These are phyloP conservation scores for Picea mariana DNA, from an alignment of 83 land plant genomes.

Conservation along the genomic window DNA sequence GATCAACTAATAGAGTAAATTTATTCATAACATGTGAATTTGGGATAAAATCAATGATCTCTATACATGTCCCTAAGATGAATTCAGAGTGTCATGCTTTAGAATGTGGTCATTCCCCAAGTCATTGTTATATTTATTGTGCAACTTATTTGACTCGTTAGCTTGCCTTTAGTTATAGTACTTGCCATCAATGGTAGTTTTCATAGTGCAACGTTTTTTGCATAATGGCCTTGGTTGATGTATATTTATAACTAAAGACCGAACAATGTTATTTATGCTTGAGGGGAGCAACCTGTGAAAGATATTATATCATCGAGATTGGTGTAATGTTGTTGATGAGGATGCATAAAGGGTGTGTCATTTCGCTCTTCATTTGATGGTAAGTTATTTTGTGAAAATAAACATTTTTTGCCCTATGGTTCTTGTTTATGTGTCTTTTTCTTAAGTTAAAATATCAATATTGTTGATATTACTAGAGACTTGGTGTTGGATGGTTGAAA, in stretches of 20 bases:
- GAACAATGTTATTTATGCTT: too few species aligned
- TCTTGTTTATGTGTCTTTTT: neutral
- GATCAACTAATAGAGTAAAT: neutral
- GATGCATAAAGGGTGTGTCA: neutral
- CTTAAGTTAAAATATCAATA: neutral
- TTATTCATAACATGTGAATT: neutral
- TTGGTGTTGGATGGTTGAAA: neutral
- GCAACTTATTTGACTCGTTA: neutral
- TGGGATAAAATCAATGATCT: slow-evolving; percentile 4
- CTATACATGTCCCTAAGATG: neutral
- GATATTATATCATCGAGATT: neutral
- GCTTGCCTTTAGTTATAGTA: slow-evolving; percentile 8
- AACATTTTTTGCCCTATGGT: too few species aligned
- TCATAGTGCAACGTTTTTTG: neutral
- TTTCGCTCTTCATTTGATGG: neutral
- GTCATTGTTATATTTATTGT: neutral
- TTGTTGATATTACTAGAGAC: neutral
- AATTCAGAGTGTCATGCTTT: neutral
- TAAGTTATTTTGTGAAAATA: neutral
- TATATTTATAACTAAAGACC: neutral
- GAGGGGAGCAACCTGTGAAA: neutral
- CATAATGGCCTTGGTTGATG: neutral
- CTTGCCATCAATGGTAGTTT: neutral
- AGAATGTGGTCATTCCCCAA: neutral
- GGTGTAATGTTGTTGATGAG: neutral